These are phyloP conservation scores for Micromonas pusilla DNA, from an alignment of 139 green algal species.

Conservation along the genomic window DNA sequence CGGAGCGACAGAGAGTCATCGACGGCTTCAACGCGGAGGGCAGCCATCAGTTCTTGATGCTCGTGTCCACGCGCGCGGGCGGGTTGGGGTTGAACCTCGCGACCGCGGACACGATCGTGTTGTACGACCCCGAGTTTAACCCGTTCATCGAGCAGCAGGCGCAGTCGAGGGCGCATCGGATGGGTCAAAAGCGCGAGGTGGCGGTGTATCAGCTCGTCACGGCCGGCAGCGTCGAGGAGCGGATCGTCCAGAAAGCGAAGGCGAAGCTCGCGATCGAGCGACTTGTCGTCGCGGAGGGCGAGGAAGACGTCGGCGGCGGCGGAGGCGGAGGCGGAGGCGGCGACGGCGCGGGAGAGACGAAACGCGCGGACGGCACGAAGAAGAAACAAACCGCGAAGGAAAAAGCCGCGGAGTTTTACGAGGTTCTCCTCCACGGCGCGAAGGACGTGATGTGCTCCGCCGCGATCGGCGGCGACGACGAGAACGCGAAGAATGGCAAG, in stretches of 20 bases:
- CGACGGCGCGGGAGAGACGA: background rate
- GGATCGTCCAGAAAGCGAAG: background rate
- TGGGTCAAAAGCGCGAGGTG: conserved; percentile 67
- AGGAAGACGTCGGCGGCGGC: background rate
- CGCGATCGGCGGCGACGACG: background rate
- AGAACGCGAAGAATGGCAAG: background rate
- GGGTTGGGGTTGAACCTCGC: conserved; percentile 49
- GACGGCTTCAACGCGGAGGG: conserved; percentile 4
- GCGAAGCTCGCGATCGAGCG: background rate
- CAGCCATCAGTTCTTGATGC: conserved; percentile 15
- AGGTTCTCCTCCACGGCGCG: background rate
- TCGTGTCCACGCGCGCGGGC: conserved; percentile 43
- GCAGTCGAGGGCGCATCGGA: conserved; percentile 25
- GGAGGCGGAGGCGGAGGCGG: background rate
- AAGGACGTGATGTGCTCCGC: background rate
- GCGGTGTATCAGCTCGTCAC: conserved; percentile 83
- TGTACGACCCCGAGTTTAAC: conserved; percentile 44
- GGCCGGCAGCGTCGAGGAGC: conserved; percentile 82
- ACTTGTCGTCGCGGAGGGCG: background rate
- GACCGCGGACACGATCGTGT: conserved; percentile 48
- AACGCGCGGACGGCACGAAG: no score
- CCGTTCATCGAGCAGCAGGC: conserved; percentile 35
- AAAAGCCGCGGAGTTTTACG: background rate
- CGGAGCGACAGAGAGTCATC: conserved; percentile 9
- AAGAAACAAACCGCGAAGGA: no score